Conservation (phyloP, 2,329 filamentous ascomycete species). For the Sporothrix protearum region DNA sequence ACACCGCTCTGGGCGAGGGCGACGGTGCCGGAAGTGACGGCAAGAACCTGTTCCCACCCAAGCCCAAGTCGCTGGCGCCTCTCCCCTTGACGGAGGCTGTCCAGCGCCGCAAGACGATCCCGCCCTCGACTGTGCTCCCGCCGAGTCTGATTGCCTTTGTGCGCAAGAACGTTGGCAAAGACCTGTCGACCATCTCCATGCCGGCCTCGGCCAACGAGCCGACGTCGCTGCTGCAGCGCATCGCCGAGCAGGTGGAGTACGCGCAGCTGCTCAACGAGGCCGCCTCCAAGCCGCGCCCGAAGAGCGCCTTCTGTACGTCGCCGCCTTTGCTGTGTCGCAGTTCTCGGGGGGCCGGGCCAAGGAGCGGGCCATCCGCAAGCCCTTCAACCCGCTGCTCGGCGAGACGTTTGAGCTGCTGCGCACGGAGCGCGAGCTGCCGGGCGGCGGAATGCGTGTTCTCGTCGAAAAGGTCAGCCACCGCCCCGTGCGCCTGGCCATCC, state of each 20-base stretch:
- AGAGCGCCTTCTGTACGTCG: conserved; percentile 77
- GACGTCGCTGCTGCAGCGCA: conserved; percentile 78
- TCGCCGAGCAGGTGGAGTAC: conserved; percentile 90
- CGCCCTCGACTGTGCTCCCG: conserved; percentile 70
- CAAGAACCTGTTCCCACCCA: conserved; percentile 64
- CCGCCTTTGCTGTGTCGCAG: conserved; percentile 85
- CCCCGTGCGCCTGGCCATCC: conserved; percentile 86
- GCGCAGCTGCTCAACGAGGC: conserved; percentile 77
- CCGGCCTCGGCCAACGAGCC: conserved; percentile 96
- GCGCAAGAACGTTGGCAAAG: conserved; percentile 96
- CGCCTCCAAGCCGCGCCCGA: conserved; percentile 55
- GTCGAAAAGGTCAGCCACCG: conserved; percentile 94
- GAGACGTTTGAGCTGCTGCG: conserved; percentile 93
- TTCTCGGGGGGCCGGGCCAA: conserved; percentile 79
- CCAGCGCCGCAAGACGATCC: conserved; percentile 65
- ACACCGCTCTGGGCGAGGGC: conserved; percentile 27
- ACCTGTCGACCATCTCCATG: conserved; percentile 95
- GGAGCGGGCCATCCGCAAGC: conserved; percentile 89
- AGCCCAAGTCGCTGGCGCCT: conserved; percentile 71
- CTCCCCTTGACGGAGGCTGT: conserved; percentile 67
- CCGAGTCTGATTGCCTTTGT: conserved; percentile 92
- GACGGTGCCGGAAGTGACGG: conserved; percentile 37
- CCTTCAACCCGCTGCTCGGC: conserved; percentile 93
- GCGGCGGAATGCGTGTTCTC: conserved; percentile 81
- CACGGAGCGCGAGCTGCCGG: conserved; percentile 65